Percentiles rank a stretch among this genome's conserved stretches.
phyloP scores from a whole-genome alignment of 768 basidiomycete genomes.

The Leccinellum luteum region DNA sequence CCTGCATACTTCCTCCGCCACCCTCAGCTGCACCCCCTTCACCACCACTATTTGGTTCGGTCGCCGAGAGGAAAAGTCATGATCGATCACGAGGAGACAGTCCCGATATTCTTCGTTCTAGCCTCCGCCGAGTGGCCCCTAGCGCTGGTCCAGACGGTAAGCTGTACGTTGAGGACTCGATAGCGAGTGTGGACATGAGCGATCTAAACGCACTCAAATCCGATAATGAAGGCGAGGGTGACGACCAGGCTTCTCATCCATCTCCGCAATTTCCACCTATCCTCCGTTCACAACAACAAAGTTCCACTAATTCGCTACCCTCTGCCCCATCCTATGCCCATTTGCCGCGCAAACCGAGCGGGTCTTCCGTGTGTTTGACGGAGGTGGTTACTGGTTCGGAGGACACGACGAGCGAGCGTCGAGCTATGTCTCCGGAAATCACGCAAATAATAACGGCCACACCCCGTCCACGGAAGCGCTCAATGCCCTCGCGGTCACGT shows the following conservation, averaged over 20 bases:
- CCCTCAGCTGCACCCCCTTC: background rate
- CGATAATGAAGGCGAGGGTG: constrained; percentile 27
- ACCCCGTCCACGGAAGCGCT: constrained; percentile 34
- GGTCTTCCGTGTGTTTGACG: constrained; percentile 9
- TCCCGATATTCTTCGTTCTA: constrained; percentile 22
- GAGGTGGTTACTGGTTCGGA: constrained; percentile 14
- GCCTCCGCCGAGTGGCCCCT: constrained; percentile 12
- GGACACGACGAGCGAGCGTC: constrained; percentile 2
- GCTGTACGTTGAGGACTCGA: constrained; percentile 21
- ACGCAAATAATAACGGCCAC: constrained; percentile 38
- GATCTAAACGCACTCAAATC: constrained; percentile 30
- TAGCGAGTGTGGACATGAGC: constrained; percentile 31
- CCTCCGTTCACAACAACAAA: constrained; percentile 16
- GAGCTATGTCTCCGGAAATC: constrained; percentile 39
- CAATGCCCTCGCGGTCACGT: constrained; percentile 23
- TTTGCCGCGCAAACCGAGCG: constrained; percentile 22
- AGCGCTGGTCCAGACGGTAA: constrained; percentile 1
- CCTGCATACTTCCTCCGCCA: background rate
- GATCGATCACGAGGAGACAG: constrained; percentile 16
- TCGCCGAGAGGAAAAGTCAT: constrained; percentile 6
- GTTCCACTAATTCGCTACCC: background rate
- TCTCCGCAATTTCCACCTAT: constrained; percentile 28
- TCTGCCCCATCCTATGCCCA: constrained; percentile 21
- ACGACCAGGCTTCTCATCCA: constrained; percentile 21
- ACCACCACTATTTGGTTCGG: constrained; percentile 2